A percentile compares a stretch with the other conserved stretches of the same genome.
Evolutionary conservation across 371 early-diverging fungal genomes (phyloP).

Genomic region (Parasitella parasitica): DNA sequence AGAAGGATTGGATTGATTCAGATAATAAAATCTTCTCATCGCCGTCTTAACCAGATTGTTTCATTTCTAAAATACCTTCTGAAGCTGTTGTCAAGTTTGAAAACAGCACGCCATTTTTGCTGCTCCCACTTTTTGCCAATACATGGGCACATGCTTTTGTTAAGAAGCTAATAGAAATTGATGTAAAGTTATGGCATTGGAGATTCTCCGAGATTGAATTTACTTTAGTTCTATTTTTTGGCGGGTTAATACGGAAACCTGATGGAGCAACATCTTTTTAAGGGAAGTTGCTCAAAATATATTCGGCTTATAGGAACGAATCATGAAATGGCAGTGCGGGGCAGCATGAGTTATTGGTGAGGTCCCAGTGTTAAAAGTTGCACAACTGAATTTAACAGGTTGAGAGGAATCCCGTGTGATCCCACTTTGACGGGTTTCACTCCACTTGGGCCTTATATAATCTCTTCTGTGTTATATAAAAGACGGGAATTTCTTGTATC

Average conservation of each 20-base stretch:
- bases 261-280: neutral
- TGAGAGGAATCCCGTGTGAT: constrained; percentile 14
- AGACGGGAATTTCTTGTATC: constrained; percentile 19
- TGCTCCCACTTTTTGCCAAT: too few species aligned
- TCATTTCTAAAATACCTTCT: neutral
- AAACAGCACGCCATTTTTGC: too few species aligned
- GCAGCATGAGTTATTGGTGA: constrained; percentile 11
- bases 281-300: constrained; percentile 1
- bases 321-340: constrained; percentile 14
- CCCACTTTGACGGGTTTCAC: constrained; percentile 18
- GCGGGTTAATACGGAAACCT: constrained; percentile 18
- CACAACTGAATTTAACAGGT: neutral
- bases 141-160: too few species aligned
- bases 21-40: neutral
- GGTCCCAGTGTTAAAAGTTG: neutral
- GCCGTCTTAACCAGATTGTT: neutral
- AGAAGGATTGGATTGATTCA: neutral
- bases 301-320: constrained; percentile 9
- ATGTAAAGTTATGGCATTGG: too few species aligned
- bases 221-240: neutral
- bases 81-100: too few species aligned
- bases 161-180: too few species aligned
- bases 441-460: too few species aligned
- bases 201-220: neutral
- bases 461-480: constrained; percentile 12